Evolutionary conservation across 805 yeast genomes (phyloP), one percentile per base, ranked within the genome.

Genomic region (Schizosaccharomyces cryophilus): DNA sequence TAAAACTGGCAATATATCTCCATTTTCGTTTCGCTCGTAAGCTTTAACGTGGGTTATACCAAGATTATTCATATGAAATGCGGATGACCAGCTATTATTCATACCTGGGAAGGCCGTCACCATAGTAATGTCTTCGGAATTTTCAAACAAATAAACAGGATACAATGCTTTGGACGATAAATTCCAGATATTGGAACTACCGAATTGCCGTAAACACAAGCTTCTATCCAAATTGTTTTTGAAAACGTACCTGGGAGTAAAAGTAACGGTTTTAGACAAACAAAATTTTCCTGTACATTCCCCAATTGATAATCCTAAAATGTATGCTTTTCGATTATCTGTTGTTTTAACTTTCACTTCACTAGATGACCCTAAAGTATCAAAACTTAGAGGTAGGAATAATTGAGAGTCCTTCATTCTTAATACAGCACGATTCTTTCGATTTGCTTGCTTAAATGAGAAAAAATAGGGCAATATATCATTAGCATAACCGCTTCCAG

Each of bases 241-340:
- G 40, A 93, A 67, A 38, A 90, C 75, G 67, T 82, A 94, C 54
- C 98, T 75, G 2, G 99, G 98, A 0, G 89, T 75, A 35, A 93
- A 71, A 0, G 85, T 81, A 2, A 93, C 80, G 40, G 89, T 82
- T 67, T 87, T 87, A 0, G 94, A 79, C 63, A 85, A 69, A 61
- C 80, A 77, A 69, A 85, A 90, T 63, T 81, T 82, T 1, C 96
- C 97, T 64, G 80, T 81, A 19, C 96, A 97, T 65, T 89, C 96
- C 0, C 77, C 70, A 11, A 87, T 79, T 31, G 79, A 75, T 31
- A 89, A 71, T 15, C 97, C 97, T 11, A 89, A 72, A 67, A 84
- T 82, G 63, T 81, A 79, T 66, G 87, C 95, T 2, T 68, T 64
- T 55, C 67, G 69, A 13, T 66, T 62, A 38, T 69, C 68, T 21